phyloP scores from a whole-genome alignment of 176 grass and related monocot species.

The Typha latifolia region DNA sequence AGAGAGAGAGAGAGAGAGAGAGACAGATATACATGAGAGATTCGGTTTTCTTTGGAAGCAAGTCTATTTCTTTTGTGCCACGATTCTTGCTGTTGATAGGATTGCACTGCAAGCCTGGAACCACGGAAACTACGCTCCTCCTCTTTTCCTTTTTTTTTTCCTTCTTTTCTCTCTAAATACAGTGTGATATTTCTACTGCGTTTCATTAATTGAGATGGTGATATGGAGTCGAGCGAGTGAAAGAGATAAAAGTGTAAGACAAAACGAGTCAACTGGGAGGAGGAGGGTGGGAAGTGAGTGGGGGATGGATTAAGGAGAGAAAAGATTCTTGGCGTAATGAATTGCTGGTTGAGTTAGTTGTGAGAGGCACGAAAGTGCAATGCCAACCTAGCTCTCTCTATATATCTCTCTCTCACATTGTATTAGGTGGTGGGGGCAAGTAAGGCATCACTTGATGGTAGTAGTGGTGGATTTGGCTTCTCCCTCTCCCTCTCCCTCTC shows the following conservation, averaged over 20 bases:
- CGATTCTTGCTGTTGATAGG: slow-evolving; percentile 2
- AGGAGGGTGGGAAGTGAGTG: not conserved
- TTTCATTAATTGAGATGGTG: not conserved
- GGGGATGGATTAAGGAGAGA: not conserved
- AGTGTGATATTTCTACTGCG: no score
- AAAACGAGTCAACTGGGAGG: not conserved
- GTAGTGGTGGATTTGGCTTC: not conserved
- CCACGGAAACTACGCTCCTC: slow-evolving; percentile 15
- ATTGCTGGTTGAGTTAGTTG: slow-evolving; percentile 2
- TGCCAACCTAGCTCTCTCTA: not conserved
- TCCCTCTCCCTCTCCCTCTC: not conserved
- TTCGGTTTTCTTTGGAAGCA: slow-evolving; percentile 12
- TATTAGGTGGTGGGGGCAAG: slow-evolving; percentile 1
- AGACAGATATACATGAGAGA: slow-evolving; percentile 1
- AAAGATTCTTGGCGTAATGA: slow-evolving; percentile 6
- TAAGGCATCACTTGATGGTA: not conserved
- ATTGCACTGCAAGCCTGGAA: slow-evolving; percentile 8
- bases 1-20: no score
- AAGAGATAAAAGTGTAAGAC: not conserved
- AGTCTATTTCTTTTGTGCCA: not conserved
- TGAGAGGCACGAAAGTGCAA: slow-evolving; percentile 7
- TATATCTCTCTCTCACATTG: not conserved
- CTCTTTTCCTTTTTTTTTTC: no score
- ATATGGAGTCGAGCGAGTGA: not conserved
- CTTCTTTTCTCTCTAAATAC: not conserved